Base-by-base conservation (phyloP, 345 rosid genomes). In the Camelina hispida region DNA sequence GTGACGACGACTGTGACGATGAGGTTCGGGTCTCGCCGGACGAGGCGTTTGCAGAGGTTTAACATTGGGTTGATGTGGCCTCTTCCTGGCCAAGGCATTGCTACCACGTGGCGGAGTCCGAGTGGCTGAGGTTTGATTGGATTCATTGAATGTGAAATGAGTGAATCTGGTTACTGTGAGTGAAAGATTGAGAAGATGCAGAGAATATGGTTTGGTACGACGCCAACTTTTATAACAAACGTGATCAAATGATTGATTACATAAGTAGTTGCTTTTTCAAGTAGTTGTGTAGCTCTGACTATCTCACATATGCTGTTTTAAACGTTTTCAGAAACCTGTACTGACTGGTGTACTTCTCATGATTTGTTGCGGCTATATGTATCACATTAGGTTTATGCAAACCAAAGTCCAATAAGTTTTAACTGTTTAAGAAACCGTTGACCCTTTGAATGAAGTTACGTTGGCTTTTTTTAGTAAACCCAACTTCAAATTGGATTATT, bases 21-120 rank as follows among this genome's bases (percentile, higher is more conserved):
- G 62, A 88, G 72, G 70, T 74, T 44, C 6, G 68, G 73, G 43
- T 57, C 65, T 48, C 75, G 85, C 16, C 84, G 71, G 44, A 74
- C 62, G 12, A 88, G 73, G 48, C 67, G 53, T 75, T 83, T 82
- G 76, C 86, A 87, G 71, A 90, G 75, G 80, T 83, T 87, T 84
- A 85, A 77, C 96, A 90, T 83, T 3, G 91, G 88, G 68, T 88
- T 85, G 76, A 88, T 46, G 74, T 90, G 91, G 78, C 93, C 91
- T 75, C 93, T 54, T 16, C 91, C 93, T 0, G 89, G 96, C 77
- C 75, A 86, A 18, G 96, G 88, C 73, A 90, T 44, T 3, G 87
- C 87, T 17, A 88, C 85, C 32, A 86, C 62, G 67, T 86, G 91
- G 69, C 81, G 18, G 2, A 25, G 0, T 18, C 2, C 2, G 4